A percentile compares a stretch with the other conserved stretches of the same genome.
These are phyloP conservation scores for Colletotrichum ledebouriae DNA, from an alignment of 2,329 filamentous ascomycete genomes.

Conservation along the genomic window DNA sequence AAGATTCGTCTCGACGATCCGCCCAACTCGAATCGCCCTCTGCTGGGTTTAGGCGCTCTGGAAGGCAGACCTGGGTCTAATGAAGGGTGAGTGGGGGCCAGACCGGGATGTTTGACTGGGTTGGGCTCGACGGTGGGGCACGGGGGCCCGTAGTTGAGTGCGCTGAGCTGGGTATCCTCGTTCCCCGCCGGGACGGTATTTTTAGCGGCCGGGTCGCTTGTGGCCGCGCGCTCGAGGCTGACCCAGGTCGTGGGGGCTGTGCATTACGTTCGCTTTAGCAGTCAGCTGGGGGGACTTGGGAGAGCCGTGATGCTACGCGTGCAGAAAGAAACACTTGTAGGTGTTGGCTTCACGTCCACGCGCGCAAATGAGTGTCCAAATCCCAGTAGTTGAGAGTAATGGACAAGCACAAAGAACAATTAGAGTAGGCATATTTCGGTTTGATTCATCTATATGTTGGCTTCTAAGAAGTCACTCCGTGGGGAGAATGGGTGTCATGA, in stretches of 20 bases:
- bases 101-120: constrained; percentile 25
- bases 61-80: not conserved
- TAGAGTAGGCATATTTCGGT: too few species aligned
- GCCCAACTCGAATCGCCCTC: too few species aligned
- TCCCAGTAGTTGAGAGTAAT: too few species aligned
- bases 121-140: constrained; percentile 8
- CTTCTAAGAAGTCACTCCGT: too few species aligned
- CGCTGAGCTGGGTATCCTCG: too few species aligned
- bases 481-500: too few species aligned
- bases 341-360: not conserved
- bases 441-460: too few species aligned
- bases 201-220: constrained; percentile 38
- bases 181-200: constrained; percentile 38
- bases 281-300: constrained; percentile 1
- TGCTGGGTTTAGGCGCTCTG: too few species aligned
- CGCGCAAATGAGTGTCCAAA: not conserved
- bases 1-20: too few species aligned
- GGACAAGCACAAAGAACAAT: too few species aligned
- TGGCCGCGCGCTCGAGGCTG: constrained; percentile 36
- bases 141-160: constrained; percentile 2
- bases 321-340: not conserved
- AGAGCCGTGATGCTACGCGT: constrained; percentile 24
- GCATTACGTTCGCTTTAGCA: constrained; percentile 6
- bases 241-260: constrained; percentile 30
- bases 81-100: not conserved